Conservation (phyloP, 208 protist genomes). For the Acanthamoeba royreba region DNA sequence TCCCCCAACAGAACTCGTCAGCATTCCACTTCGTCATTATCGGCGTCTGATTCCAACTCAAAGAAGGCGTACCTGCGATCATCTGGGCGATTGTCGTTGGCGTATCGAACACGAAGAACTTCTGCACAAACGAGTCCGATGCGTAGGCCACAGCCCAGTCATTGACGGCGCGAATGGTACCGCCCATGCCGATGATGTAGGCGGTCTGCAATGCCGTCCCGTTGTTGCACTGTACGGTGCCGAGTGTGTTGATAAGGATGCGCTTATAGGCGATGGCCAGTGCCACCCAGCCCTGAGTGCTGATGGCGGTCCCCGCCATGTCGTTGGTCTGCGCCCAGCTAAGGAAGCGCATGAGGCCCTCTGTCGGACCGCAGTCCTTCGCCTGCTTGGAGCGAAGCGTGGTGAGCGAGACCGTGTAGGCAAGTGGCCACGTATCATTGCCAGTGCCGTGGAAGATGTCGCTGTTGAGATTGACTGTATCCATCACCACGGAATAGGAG, state of each 20-base stretch:
- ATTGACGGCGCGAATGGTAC: neutral
- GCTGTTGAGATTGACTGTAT: neutral
- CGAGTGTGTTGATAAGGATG: neutral
- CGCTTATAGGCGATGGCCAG: neutral
- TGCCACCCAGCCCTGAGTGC: neutral
- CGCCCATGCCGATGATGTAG: neutral
- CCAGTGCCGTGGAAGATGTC: neutral
- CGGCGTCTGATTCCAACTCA: neutral
- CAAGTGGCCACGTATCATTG: neutral
- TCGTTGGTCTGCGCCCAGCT: neutral
- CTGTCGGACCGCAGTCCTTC: neutral
- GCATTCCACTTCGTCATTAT: too few species aligned
- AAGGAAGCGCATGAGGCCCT: neutral
- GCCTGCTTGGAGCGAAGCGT: neutral
- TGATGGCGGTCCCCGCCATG: neutral
- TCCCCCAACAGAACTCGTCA: too few species aligned
- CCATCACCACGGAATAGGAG: neutral
- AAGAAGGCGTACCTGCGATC: neutral
- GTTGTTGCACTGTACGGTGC: neutral
- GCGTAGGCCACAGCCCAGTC: neutral
- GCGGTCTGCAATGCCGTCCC: neutral
- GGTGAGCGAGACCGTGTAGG: neutral
- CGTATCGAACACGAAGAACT: neutral
- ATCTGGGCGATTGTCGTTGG: neutral
- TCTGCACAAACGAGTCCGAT: neutral